Evolutionary conservation across 2,329 filamentous ascomycete species (phyloP), one percentile per base, ranked within the genome.

Genomic region (Cordyceps sp.): DNA sequence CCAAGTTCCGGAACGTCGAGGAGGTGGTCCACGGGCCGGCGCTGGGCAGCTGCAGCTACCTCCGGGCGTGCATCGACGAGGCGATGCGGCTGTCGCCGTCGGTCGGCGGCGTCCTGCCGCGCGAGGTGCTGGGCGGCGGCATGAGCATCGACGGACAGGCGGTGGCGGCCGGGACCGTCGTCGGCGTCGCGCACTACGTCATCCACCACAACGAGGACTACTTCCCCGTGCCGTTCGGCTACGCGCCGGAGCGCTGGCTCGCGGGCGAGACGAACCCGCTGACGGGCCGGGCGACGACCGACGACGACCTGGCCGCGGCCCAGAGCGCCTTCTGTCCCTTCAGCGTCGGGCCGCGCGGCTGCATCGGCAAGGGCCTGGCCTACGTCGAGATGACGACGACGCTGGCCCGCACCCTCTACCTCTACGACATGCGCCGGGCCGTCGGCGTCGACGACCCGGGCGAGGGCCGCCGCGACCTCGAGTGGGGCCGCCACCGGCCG

Each of bases 301-400:
- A 66, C 35, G 59, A 62, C 2, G 66, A 70, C 32, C 55, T 70
- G 2, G 56, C 61, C 3, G 45, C 58, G 5, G 76, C 78, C 3
- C 67, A 77, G 31, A 64, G 62, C 22, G 80, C 80, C 1, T 88
- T 81, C 53, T 83, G 76, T 39, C 78, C 82, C 2, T 84, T 84
- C 43, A 74, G 68, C 29, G 59, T 81, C 38, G 78, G 78, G 0
- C 72, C 76, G 0, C 58, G 78, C 10, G 75, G 75, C 3, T 84
- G 78, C 45, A 79, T 83, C 33, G 78, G 78, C 0, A 82, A 81
- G 60, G 65, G 66, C 1, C 53, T 80, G 28, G 75, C 75, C 2
- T 78, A 80, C 42, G 62, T 69, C 28, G 76, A 81, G 57, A 68
- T 80, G 64, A 68, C 59, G 32, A 65, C 69, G 5, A 68, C 73